These are phyloP conservation scores for Suhomyces sp. DNA, from an alignment of 805 yeast genomes.

Conservation along the genomic window DNA sequence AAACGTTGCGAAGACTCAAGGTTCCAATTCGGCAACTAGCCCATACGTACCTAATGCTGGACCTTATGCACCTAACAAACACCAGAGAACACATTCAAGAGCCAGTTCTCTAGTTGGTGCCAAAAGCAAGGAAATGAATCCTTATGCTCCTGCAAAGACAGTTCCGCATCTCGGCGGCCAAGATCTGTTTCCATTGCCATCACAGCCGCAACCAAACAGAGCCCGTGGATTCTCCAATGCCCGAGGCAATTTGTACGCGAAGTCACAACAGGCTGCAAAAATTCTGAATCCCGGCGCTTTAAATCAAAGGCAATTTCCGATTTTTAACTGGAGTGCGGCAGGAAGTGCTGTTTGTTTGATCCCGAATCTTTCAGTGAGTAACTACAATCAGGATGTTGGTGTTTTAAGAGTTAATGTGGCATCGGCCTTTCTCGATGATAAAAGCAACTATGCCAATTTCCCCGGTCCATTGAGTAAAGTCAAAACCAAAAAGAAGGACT, in stretches of 20 bases:
- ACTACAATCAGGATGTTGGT: conserved; percentile 4
- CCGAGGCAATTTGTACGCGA: conserved; percentile 14
- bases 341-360: conserved; percentile 28
- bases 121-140: conserved; percentile 40
- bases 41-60: conserved; percentile 47
- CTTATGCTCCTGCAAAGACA: conserved; percentile 37
- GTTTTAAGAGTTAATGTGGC: conserved; percentile 35
- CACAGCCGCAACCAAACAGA: conserved; percentile 13
- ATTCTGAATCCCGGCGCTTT: conserved; percentile 54
- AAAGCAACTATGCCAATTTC: conserved; percentile 36
- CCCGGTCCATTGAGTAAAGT: conserved; percentile 67
- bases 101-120: conserved; percentile 40
- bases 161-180: conserved; percentile 4
- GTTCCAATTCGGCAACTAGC: conserved; percentile 26
- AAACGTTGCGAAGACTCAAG: conserved; percentile 20
- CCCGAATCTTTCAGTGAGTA: conserved; percentile 17
- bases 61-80: conserved; percentile 42
- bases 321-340: conserved; percentile 60
- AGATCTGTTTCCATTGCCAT: background rate
- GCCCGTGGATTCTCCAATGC: conserved; percentile 25
- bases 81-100: conserved; percentile 37
- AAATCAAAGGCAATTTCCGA: conserved; percentile 66
- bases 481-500: conserved; percentile 62
- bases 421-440: conserved; percentile 20
- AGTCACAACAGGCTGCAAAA: conserved; percentile 22